Evolutionary conservation across 2,329 filamentous ascomycete genomes (phyloP), one percentile per base, ranked within the genome.

Genomic region (Aspergillus aculeatus): DNA sequence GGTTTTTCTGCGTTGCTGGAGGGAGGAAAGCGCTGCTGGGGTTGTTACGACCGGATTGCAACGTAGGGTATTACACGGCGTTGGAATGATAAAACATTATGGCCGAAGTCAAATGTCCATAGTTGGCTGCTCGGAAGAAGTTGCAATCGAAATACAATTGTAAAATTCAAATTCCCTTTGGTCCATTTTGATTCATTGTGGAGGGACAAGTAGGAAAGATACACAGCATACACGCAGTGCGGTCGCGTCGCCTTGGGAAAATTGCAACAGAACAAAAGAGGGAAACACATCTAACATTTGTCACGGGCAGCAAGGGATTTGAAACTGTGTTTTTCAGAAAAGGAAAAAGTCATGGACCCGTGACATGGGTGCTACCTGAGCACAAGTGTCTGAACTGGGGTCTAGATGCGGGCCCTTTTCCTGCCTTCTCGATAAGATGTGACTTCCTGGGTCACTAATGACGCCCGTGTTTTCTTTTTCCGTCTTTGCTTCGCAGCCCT

Each of bases 1-100:
- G 81, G 84, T 81, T 80, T 77, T 79, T 83, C 72, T 76, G 71
- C 68, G 71, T 71, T 73, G 70, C 67, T 71, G 72, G 71, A 68
- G 68, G 66, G 62, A 29, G 26, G 66, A 67, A 67, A 67, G 64
- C 21, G 41, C 41, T 55, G 53, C 53, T 55, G 68, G 66, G 69
- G 66, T 67, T 19, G 38, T 44, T 66, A 66, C 69, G 68, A 69
- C 65, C 69, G 66, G 71, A 69, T 71, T 71, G 71, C 70, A 68
- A 70, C 68, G 66, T 68, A 67, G 70, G 71, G 72, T 71, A 68
- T 63, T 61, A 64, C 66, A 73, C 71, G 72, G 73, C 73, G 72
- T 75, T 74, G 71, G 69, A 73, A 74, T 75, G 68, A 73, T 73
- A 69, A 72, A 69, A 72, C 68, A 71, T 69, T 69, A 66, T 69